Conservation (phyloP, 2,329 filamentous ascomycete species). For the Trichocomaceae sp. region DNA sequence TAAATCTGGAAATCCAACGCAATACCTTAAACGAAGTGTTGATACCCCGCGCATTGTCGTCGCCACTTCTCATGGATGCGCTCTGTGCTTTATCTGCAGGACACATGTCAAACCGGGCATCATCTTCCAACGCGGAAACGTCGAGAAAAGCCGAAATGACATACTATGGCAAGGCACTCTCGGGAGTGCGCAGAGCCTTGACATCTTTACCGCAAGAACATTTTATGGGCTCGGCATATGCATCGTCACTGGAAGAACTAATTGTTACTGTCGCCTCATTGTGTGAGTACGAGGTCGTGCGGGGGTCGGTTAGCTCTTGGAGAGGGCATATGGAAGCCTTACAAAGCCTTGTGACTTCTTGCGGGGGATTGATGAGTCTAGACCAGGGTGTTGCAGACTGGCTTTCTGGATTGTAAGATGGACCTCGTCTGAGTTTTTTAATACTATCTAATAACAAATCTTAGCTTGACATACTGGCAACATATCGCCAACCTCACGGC, state of each 20-base stretch:
- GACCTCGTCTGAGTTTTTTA: not conserved
- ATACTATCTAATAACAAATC: slow-evolving; percentile 5
- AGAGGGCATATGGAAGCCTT: slow-evolving; percentile 31
- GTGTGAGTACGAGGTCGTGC: slow-evolving; percentile 35
- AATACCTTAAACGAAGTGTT: slow-evolving; percentile 32
- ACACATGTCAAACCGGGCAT: slow-evolving; percentile 29
- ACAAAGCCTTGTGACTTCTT: slow-evolving; percentile 27
- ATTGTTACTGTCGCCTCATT: slow-evolving; percentile 31
- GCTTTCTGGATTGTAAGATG: slow-evolving; percentile 28
- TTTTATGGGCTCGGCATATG: slow-evolving; percentile 7
- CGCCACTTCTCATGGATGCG: slow-evolving; percentile 31
- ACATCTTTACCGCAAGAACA: slow-evolving; percentile 13
- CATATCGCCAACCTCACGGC: slow-evolving; percentile 31
- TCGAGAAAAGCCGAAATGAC: slow-evolving; percentile 24
- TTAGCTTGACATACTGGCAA: slow-evolving; percentile 30
- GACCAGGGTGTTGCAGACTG: slow-evolving; percentile 28
- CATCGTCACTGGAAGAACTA: slow-evolving; percentile 22
- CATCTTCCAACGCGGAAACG: slow-evolving; percentile 18
- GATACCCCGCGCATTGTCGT: slow-evolving; percentile 32
- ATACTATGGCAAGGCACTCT: slow-evolving; percentile 30
- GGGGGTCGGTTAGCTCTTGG: slow-evolving; percentile 35
- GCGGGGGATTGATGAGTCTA: slow-evolving; percentile 27
- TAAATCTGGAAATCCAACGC: slow-evolving; percentile 32
- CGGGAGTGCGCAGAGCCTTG: slow-evolving; percentile 26
- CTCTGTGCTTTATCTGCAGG: slow-evolving; percentile 34